Conservation (phyloP, 2,329 filamentous ascomycete genomes). For the Arthroderma sp. region DNA sequence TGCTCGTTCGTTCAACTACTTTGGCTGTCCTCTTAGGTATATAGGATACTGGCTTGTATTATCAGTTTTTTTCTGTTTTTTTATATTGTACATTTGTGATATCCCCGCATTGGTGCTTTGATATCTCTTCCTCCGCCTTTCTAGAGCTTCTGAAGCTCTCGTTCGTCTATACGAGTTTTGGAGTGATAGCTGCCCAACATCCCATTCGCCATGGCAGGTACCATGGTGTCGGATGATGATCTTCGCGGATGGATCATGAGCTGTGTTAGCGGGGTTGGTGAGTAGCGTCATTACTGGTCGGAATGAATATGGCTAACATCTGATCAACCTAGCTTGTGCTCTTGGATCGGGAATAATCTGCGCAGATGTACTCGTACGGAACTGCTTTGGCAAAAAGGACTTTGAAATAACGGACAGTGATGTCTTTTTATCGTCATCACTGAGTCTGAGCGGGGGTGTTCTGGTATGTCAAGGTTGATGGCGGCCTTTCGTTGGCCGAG, state of each 20-base stretch:
- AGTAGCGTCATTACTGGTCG: slow-evolving; percentile 5
- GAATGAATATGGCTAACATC: not conserved
- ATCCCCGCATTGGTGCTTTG: no score
- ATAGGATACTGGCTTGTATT: no score
- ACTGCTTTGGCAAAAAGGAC: slow-evolving; percentile 56
- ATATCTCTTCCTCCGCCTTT: no score
- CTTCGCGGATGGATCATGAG: slow-evolving; percentile 87
- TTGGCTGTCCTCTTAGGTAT: no score
- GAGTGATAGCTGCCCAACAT: no score
- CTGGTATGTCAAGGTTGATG: slow-evolving; percentile 52
- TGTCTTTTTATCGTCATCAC: slow-evolving; percentile 69
- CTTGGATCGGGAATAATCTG: slow-evolving; percentile 75
- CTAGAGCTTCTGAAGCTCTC: no score
- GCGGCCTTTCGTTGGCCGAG: slow-evolving; percentile 2
- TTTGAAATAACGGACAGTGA: slow-evolving; percentile 87
- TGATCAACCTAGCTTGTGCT: slow-evolving; percentile 36
- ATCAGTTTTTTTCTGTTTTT: no score
- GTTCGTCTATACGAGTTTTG: no score
- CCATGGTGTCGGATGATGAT: slow-evolving; percentile 49
- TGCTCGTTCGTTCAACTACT: no score
- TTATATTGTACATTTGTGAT: no score
- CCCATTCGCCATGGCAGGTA: not conserved
- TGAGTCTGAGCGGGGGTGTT: slow-evolving; percentile 89
- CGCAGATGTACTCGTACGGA: slow-evolving; percentile 62
- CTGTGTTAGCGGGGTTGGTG: slow-evolving; percentile 65